These are phyloP conservation scores for Debaryomyces coudertii DNA, from an alignment of 1,139 yeast species.

Conservation along the genomic window DNA sequence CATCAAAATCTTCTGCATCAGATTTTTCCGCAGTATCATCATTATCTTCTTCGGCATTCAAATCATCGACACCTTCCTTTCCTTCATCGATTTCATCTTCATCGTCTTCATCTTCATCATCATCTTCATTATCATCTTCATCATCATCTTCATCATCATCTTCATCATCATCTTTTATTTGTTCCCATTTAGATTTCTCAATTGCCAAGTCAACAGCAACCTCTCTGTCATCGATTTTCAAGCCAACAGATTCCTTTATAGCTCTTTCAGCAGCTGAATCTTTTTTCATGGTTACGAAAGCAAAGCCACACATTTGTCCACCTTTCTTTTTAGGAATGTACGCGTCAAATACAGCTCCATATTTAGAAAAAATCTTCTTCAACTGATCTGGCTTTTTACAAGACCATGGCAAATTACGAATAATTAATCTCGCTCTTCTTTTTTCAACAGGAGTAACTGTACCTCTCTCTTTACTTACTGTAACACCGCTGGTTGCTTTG, in stretches of 20 bases:
- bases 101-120: conserved; percentile 25
- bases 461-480: conserved; percentile 29
- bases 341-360: conserved; percentile 88
- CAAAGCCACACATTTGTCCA: conserved; percentile 94
- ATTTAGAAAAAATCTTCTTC: conserved; percentile 70
- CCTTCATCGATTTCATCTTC: conserved; percentile 41
- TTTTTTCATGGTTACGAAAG: conserved; percentile 88
- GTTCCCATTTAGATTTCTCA: conserved; percentile 81
- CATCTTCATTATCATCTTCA: conserved; percentile 29
- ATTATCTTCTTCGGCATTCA: conserved; percentile 29
- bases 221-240: conserved; percentile 85
- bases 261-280: conserved; percentile 79
- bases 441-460: conserved; percentile 49
- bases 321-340: conserved; percentile 86
- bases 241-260: conserved; percentile 68
- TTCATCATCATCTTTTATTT: conserved; percentile 40
- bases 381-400: conserved; percentile 76
- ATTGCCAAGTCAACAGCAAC: conserved; percentile 95
- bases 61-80: conserved; percentile 33
- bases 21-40: conserved; percentile 19
- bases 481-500: conserved; percentile 19
- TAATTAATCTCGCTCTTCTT: conserved; percentile 80
- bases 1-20: conserved; percentile 22
- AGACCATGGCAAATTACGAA: conserved; percentile 96
- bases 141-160: conserved; percentile 41